Conservation (phyloP, 1,284 basidiomycete species). For the Exobasidium rhododendri region DNA sequence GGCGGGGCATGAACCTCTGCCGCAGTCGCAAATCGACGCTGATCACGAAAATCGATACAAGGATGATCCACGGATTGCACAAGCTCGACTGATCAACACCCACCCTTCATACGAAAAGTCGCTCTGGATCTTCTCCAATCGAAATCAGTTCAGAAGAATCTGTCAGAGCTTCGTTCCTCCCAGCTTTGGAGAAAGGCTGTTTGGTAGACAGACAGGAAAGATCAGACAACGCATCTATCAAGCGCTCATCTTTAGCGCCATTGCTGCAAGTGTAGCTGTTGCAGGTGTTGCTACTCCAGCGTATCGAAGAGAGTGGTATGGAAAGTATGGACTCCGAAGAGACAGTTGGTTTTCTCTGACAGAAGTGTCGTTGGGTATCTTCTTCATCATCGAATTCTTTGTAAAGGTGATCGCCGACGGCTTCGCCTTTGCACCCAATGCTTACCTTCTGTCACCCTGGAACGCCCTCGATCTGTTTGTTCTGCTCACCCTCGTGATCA, state of each 20-base stretch:
- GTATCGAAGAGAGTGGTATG: conserved; percentile 76
- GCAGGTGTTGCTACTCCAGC: conserved; percentile 81
- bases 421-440: conserved; percentile 80
- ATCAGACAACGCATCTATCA: conserved; percentile 72
- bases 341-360: conserved; percentile 84
- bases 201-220: conserved; percentile 44
- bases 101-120: conserved; percentile 88
- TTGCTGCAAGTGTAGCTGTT: conserved; percentile 78
- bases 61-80: conserved; percentile 73
- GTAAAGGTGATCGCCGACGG: conserved; percentile 93
- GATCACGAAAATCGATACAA: conserved; percentile 52
- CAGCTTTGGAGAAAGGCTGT: conserved; percentile 74
- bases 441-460: conserved; percentile 87
- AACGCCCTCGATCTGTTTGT: conserved; percentile 87
- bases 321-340: conserved; percentile 63
- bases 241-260: conserved; percentile 69
- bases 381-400: conserved; percentile 78
- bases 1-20: conserved; percentile 15
- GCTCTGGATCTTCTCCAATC: conserved; percentile 84
- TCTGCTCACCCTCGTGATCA: conserved; percentile 75
- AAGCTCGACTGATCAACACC: conserved; percentile 80
- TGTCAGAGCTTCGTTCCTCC: conserved; percentile 84
- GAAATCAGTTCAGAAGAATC: conserved; percentile 68
- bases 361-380: conserved; percentile 71
- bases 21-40: conserved; percentile 26